Evolutionary conservation across 192 early-diverging fungal genomes (phyloP).

Genomic region (Entophlyctis luteolus): DNA sequence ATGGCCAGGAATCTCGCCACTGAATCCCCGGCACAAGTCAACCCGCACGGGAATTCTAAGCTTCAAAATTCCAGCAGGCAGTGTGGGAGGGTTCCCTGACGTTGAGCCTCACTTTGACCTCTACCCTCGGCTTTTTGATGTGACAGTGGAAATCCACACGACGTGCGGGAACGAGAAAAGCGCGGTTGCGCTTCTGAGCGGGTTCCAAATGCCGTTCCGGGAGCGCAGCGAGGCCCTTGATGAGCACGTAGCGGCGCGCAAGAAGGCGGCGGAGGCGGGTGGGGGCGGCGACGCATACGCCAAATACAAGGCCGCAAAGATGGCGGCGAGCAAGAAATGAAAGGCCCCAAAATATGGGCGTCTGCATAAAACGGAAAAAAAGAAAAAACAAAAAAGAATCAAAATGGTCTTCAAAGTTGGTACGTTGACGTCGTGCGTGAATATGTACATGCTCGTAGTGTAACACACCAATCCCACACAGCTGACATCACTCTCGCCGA

Average conservation of each 20-base stretch:
- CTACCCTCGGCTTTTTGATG: conserved; percentile 85
- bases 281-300: conserved; percentile 50
- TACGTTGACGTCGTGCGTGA: conserved; percentile 12
- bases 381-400: conserved; percentile 21
- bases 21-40: conserved; percentile 57
- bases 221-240: conserved; percentile 24
- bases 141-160: conserved; percentile 80
- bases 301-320: conserved; percentile 32
- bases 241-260: conserved; percentile 19
- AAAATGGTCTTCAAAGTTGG: conserved; percentile 37
- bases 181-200: conserved; percentile 77
- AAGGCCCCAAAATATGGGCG: background rate
- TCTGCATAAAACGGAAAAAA: background rate
- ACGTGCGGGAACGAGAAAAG: conserved; percentile 73
- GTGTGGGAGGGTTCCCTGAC: conserved; percentile 91
- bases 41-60: conserved; percentile 66
- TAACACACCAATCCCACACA: background rate
- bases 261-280: conserved; percentile 26
- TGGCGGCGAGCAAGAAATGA: background rate
- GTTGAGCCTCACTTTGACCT: conserved; percentile 94
- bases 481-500: conserved; percentile 91
- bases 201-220: conserved; percentile 83
- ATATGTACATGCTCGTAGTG: background rate
- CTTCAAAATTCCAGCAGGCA: conserved; percentile 77
- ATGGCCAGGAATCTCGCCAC: conserved; percentile 70